Base-by-base conservation (phyloP, 202 grass and related monocot genomes). In the Cymbopogon flexuosus region DNA sequence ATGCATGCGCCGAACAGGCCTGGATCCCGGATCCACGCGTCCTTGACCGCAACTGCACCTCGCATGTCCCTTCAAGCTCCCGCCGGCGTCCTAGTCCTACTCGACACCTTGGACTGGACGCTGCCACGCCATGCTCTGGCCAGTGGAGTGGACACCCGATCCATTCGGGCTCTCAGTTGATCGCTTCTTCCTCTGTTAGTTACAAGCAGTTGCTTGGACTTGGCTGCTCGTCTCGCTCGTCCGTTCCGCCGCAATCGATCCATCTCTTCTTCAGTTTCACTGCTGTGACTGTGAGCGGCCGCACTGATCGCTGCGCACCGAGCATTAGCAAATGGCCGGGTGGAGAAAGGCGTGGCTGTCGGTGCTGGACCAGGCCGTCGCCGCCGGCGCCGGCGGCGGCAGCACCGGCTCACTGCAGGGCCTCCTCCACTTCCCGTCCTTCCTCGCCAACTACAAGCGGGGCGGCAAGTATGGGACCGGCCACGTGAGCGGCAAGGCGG, bases 291-390 rank as follows among this genome's bases (percentile, higher is more conserved):
- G 21, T 10, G 72, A 5, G 15, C 37, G 52, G 54, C 40, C 24
- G 31, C 34, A 36, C 36, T 5, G 27, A 27, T 27, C 27, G 73
- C 30, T 5, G 42, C 16, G 42, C n/a, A 0, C 45, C 16, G 27
- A 27, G 27, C 27, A 27, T 27, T 0, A 16, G 45, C 13, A 83
- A 19, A 85, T 89, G 87, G 65, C 58, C 7, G 82, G 72, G 77
- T 85, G 82, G 82, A 89, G 78, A 78, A 89, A 89, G 46, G 87
- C 72, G 65, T 72, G 65, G 59, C 58, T 81, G 22, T 77, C 87
- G n/a, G 39, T 52, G 46, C 65, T 77, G 37, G 87, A 72, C 47
- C 58, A 72, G 6, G 16, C 39, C 27, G 27, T 27, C 27, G 27
- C 27, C 8, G 33, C 6, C 37, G 37, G 6, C 41, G 41, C 41